These are phyloP conservation scores for Botryotinia calthae DNA, from an alignment of 2,329 filamentous ascomycete species.

Conservation along the genomic window DNA sequence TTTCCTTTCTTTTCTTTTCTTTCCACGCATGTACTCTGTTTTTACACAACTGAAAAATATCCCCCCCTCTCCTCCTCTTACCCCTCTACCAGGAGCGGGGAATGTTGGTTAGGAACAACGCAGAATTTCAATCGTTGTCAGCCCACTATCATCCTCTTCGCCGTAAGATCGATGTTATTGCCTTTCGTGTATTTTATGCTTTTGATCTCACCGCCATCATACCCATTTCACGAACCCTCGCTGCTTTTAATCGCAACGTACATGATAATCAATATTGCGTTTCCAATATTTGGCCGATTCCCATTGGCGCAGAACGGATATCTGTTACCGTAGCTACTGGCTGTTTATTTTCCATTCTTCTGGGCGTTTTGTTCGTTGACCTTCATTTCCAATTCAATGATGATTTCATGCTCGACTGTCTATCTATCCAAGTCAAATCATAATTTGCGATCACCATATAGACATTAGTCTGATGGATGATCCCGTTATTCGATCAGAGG, in stretches of 20 bases:
- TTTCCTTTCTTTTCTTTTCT: too few relatives aligned
- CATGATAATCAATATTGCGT: constrained; percentile 7
- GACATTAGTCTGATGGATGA: constrained; percentile 1
- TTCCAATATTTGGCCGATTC: constrained; percentile 15
- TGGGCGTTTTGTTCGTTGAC: not conserved
- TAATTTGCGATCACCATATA: not conserved
- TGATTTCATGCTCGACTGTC: not conserved
- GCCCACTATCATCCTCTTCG: not conserved
- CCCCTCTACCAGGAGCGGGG: constrained; percentile 4
- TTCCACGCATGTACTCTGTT: not conserved
- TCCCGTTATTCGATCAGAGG: constrained; percentile 13
- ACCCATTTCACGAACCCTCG: constrained; percentile 1
- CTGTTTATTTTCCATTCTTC: not conserved
- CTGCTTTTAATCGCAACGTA: constrained; percentile 18
- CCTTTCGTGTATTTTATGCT: not conserved
- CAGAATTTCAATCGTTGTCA: constrained; percentile 4
- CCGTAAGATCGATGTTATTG: constrained; percentile 1
- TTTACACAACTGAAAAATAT: not conserved
- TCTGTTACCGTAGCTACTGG: not conserved
- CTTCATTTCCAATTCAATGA: not conserved
- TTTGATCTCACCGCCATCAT: constrained; percentile 16
- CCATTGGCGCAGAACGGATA: not conserved
- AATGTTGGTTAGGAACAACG: constrained; percentile 11
- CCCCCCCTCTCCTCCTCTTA: not conserved
- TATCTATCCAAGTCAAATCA: not conserved